Evolutionary conservation across 1,139 yeast species (phyloP).

Genomic region (Pichia sp.): DNA sequence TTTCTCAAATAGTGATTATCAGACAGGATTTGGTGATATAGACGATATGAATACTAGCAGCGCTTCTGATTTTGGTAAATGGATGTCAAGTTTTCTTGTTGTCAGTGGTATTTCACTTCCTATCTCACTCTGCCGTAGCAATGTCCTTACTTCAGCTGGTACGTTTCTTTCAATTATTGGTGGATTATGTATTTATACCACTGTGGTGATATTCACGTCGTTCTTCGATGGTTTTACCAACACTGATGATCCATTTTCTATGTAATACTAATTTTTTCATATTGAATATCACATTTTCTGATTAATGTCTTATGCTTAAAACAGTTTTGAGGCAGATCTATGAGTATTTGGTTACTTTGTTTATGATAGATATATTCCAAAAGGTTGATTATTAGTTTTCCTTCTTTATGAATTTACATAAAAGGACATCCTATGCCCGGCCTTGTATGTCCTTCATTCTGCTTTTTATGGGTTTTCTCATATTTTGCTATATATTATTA

Average conservation of each 20-base stretch:
- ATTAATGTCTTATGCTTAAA: too few species aligned
- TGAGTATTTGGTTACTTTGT: too few species aligned
- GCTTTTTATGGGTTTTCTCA: too few species aligned
- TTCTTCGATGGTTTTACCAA: slow-evolving; percentile 55
- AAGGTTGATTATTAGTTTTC: too few species aligned
- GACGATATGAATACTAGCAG: slow-evolving; percentile 17
- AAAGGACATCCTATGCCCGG: too few species aligned
- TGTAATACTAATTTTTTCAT: too few species aligned
- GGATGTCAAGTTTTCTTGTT: slow-evolving; percentile 59
- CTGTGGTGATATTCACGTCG: slow-evolving; percentile 65
- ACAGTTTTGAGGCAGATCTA: too few species aligned
- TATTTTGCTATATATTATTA: too few species aligned
- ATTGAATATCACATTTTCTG: too few species aligned
- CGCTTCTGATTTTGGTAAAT: slow-evolving; percentile 55
- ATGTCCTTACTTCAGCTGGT: slow-evolving; percentile 52
- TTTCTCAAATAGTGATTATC: slow-evolving; percentile 17
- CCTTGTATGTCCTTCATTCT: too few species aligned
- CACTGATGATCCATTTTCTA: slow-evolving; percentile 34
- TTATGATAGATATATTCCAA: too few species aligned
- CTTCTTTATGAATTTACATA: too few species aligned
- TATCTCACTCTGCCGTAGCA: slow-evolving; percentile 56
- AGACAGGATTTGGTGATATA: slow-evolving; percentile 19
- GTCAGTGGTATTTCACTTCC: slow-evolving; percentile 64
- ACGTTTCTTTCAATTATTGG: slow-evolving; percentile 60
- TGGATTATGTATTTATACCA: slow-evolving; percentile 62